These are phyloP conservation scores for Mycena sp. DNA, from an alignment of 1,284 basidiomycete genomes.

Conservation along the genomic window DNA sequence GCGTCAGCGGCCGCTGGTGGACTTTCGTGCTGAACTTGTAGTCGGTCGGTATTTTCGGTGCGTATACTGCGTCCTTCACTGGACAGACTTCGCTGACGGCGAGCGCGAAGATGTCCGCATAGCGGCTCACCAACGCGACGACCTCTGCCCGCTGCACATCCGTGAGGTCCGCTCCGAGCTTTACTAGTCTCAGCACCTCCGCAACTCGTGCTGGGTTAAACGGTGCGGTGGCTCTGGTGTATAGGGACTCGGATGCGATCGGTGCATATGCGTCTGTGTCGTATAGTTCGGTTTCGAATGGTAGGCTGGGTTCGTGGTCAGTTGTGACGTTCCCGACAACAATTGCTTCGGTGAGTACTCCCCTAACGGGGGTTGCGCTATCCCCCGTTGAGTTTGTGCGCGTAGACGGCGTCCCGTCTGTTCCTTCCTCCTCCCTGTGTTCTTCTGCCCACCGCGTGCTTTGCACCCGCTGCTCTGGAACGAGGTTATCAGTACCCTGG, in stretches of 20 bases:
- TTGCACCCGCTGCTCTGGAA: neutral
- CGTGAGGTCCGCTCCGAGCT: slow-evolving; percentile 30
- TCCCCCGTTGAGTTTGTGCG: slow-evolving; percentile 1
- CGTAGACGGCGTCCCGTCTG: neutral
- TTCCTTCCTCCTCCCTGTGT: neutral
- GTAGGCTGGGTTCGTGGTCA: neutral
- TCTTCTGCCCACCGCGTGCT: neutral
- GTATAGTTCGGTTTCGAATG: neutral
- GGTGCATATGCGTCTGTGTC: neutral
- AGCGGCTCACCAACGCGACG: slow-evolving; percentile 23
- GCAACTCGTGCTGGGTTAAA: slow-evolving; percentile 9
- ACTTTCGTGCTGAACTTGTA: slow-evolving; percentile 37
- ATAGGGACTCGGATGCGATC: neutral
- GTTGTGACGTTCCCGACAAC: neutral
- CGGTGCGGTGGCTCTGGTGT: slow-evolving; percentile 3
- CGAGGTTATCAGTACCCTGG: neutral
- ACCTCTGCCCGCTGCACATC: slow-evolving; percentile 10
- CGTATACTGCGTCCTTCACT: slow-evolving; percentile 35
- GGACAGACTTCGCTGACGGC: slow-evolving; percentile 38
- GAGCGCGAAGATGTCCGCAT: slow-evolving; percentile 42
- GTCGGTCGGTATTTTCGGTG: slow-evolving; percentile 33
- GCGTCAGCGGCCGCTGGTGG: slow-evolving; percentile 37
- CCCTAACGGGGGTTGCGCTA: slow-evolving; percentile 8
- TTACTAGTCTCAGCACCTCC: neutral
- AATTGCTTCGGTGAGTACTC: neutral